Percentiles rank a stretch among this genome's conserved stretches.
phyloP scores from a whole-genome alignment of 306 rosid genomes.

The Corylus avellana region DNA sequence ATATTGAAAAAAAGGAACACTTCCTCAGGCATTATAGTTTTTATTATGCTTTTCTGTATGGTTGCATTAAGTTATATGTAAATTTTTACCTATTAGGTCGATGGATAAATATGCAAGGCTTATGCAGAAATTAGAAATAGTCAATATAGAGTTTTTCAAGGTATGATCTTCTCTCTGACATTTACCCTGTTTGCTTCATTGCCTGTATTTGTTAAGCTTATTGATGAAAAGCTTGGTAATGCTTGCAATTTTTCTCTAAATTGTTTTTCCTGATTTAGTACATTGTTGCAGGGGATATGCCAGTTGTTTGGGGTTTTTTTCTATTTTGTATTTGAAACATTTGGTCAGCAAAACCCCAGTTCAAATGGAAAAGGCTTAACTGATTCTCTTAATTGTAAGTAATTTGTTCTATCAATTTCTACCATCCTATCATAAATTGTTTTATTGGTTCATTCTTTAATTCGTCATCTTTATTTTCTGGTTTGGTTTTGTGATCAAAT shows the following conservation, averaged over 20 bases:
- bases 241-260: slow-evolving; percentile 36
- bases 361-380: slow-evolving; percentile 69
- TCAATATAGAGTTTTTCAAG: slow-evolving; percentile 88
- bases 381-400: slow-evolving; percentile 74
- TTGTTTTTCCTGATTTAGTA: slow-evolving; percentile 60
- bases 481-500: neutral
- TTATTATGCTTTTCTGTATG: slow-evolving; percentile 12
- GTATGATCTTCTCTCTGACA: slow-evolving; percentile 42
- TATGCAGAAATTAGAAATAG: slow-evolving; percentile 88
- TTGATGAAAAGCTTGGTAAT: slow-evolving; percentile 26
- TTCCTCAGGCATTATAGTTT: slow-evolving; percentile 3
- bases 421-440: neutral
- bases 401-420: slow-evolving; percentile 4
- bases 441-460: slow-evolving; percentile 3
- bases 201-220: slow-evolving; percentile 19
- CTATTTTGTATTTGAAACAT: slow-evolving; percentile 73
- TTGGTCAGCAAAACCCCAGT: slow-evolving; percentile 69
- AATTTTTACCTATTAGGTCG: slow-evolving; percentile 57
- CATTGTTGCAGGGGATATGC: slow-evolving; percentile 90
- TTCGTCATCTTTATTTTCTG: neutral
- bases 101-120: slow-evolving; percentile 99
- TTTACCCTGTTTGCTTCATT: slow-evolving; percentile 1
- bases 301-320: slow-evolving; percentile 86
- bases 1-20: slow-evolving; percentile 6
- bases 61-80: slow-evolving; percentile 38